phyloP scores from a whole-genome alignment of 2,329 filamentous ascomycete genomes.

The Colletotrichum sansevieriae region DNA sequence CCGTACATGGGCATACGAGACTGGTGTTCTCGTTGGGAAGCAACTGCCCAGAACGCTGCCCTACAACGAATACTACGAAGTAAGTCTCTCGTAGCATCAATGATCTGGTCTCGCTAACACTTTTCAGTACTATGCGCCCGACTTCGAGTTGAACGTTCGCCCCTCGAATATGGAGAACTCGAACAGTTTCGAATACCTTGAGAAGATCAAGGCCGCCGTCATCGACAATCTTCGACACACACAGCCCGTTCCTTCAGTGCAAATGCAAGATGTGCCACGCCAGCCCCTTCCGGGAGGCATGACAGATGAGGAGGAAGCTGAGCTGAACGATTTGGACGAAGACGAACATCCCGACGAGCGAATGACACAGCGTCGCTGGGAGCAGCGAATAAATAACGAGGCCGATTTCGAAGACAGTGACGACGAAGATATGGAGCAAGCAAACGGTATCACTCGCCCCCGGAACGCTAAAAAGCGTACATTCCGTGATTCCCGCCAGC shows the following conservation, averaged over 20 bases:
- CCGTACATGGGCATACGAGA: slow-evolving; percentile 97
- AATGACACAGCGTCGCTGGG: slow-evolving; percentile 84
- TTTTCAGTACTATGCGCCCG: slow-evolving; percentile 86
- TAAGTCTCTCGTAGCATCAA: slow-evolving; percentile 53
- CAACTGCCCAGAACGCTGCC: slow-evolving; percentile 86
- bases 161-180: slow-evolving; percentile 92
- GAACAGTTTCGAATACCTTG: slow-evolving; percentile 84
- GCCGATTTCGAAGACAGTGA: slow-evolving; percentile 91
- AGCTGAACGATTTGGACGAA: slow-evolving; percentile 79
- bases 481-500: slow-evolving; percentile 66
- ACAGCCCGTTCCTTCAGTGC: slow-evolving; percentile 87
- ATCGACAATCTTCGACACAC: slow-evolving; percentile 91
- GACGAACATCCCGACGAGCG: slow-evolving; percentile 89
- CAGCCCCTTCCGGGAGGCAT: slow-evolving; percentile 69
- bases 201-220: slow-evolving; percentile 84
- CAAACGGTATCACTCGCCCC: slow-evolving; percentile 75
- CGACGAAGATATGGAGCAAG: slow-evolving; percentile 82
- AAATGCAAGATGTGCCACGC: slow-evolving; percentile 83
- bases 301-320: slow-evolving; percentile 76
- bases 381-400: slow-evolving; percentile 80
- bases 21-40: slow-evolving; percentile 86
- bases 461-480: slow-evolving; percentile 62
- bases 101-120: slow-evolving; percentile 49
- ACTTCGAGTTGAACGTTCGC: slow-evolving; percentile 91
- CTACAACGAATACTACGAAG: slow-evolving; percentile 95